These are phyloP conservation scores for Colletotrichum sidae DNA, from an alignment of 2,329 filamentous ascomycete species.

Conservation along the genomic window DNA sequence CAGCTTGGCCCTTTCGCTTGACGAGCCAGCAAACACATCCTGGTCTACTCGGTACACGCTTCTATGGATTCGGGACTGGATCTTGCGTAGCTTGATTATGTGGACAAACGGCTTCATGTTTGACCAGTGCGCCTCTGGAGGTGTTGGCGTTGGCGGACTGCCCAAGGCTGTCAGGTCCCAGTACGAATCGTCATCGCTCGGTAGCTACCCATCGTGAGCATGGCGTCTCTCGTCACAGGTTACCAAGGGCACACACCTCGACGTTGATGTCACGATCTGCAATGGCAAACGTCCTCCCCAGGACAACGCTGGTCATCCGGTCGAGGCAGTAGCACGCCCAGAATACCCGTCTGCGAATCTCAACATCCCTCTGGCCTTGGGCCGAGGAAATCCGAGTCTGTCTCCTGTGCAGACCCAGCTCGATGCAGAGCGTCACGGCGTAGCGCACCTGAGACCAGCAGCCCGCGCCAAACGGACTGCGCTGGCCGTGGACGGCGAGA, in stretches of 20 bases:
- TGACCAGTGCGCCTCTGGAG: conserved; percentile 32
- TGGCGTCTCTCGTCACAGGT: neutral
- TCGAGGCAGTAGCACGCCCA: conserved; percentile 51
- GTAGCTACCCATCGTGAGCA: conserved; percentile 33
- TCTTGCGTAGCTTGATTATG: conserved; percentile 41
- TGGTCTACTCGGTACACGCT: conserved; percentile 41
- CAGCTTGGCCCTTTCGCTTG: conserved; percentile 25
- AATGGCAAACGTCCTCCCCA: conserved; percentile 50
- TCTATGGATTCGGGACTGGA: conserved; percentile 41
- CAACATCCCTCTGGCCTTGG: conserved; percentile 37
- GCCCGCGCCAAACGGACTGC: conserved; percentile 48
- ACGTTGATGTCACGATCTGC: conserved; percentile 48
- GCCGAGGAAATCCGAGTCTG: neutral
- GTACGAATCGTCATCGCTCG: conserved; percentile 40
- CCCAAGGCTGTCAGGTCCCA: conserved; percentile 38
- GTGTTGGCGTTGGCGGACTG: neutral
- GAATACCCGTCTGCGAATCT: conserved; percentile 47
- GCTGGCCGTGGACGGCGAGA: conserved; percentile 48
- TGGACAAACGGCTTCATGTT: conserved; percentile 44
- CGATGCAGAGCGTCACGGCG: conserved; percentile 46
- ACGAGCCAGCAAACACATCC: conserved; percentile 32
- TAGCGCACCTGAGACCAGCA: conserved; percentile 49
- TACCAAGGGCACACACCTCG: conserved; percentile 34
- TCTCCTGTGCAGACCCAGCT: conserved; percentile 46
- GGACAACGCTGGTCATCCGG: conserved; percentile 46